Base-by-base conservation (phyloP, 768 basidiomycete genomes). In the Lactarius indigo region DNA sequence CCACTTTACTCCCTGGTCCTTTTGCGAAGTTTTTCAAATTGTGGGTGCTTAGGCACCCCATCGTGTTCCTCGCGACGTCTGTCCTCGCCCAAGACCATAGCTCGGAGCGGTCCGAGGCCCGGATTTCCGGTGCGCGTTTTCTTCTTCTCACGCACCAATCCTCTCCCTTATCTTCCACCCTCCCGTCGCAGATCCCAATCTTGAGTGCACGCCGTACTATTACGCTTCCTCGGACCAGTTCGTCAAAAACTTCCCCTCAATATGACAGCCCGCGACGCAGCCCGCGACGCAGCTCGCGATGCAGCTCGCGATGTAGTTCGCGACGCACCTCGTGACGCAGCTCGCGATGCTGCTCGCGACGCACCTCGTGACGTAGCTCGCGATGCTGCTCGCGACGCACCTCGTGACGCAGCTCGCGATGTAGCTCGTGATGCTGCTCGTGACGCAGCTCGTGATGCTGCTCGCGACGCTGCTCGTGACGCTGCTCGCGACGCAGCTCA, bases 61-160 rank as follows among this genome's bases (percentile, higher is more conserved):
- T 44, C 6, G 31, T 50, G 1, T 15, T 69, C 7, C 12, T 70
- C 33, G 41, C 57, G 13, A 55, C 54, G 4, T 55, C 64, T 20
- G 62, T 39, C 62, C 55, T 57, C 10, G 64, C 70, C 4, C 70
- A 70, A 39, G 33, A 50, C 18, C 70, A 59, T 41, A 60, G 18
- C 20, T 52, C 58, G 15, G 70, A 70, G 61, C 42, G 63, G 12
- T 65, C 68, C 20, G 64, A 70, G 61, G 68, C 68, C 2, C 31
- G 63, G 41, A 69, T 64, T 12, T 31, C 33, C 3, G 69, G 69
- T 69, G 23, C 41, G 59, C 28, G 2, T 44, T 18, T 10, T 28
- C 30, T 4, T n/a, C 17, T 52, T 13, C 26, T 54, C 17, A 15
- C 6, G 28, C 17, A 7, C 58, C 18, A 9, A 26, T n/a, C 41